Evolutionary conservation across 805 yeast genomes (phyloP).

Genomic region (Jamesozyma jinghongensis): DNA sequence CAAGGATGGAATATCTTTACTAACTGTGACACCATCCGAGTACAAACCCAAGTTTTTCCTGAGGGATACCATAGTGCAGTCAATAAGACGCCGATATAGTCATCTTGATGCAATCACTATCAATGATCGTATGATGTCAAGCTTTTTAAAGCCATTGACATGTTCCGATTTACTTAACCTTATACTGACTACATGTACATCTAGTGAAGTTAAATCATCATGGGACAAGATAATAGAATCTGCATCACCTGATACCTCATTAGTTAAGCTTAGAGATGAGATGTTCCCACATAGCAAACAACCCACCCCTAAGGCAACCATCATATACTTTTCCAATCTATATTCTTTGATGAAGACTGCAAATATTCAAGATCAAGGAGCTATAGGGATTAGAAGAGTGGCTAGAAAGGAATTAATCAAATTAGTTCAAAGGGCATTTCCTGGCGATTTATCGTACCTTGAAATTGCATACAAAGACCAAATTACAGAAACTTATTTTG

Average conservation of each 20-base stretch:
- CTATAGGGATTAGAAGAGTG: background rate
- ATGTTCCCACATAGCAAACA: constrained; percentile 1
- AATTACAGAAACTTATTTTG: background rate
- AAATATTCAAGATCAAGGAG: background rate
- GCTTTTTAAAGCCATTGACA: constrained; percentile 1
- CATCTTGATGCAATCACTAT: background rate
- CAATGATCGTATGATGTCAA: background rate
- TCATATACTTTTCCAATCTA: background rate
- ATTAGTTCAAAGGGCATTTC: background rate
- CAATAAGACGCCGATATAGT: background rate
- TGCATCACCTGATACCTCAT: too few species aligned
- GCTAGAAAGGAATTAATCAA: background rate
- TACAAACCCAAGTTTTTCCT: background rate
- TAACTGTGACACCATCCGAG: background rate
- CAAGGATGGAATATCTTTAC: background rate
- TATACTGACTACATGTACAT: background rate
- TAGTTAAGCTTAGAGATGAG: too few species aligned
- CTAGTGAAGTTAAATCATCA: background rate
- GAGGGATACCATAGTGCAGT: background rate
- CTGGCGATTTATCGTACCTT: constrained; percentile 2
- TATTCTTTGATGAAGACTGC: background rate
- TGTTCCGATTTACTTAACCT: background rate
- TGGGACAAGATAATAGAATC: background rate
- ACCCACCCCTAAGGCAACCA: background rate
- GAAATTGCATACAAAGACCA: background rate